Evolutionary conservation across 2,329 filamentous ascomycete genomes (phyloP).

Genomic region (Chaetomium strumarium): DNA sequence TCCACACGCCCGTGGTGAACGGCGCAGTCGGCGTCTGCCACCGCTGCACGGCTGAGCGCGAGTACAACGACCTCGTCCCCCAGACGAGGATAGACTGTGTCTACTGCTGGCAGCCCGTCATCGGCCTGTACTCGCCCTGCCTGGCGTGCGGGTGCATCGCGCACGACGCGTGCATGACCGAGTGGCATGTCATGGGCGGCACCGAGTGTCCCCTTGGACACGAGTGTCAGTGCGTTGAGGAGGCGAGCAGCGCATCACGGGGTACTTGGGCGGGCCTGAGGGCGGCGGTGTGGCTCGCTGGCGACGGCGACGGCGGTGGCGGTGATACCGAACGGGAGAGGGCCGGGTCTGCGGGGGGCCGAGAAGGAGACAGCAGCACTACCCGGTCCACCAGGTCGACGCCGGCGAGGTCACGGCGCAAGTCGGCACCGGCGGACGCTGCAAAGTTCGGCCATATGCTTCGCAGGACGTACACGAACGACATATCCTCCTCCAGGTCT

Average conservation of each 20-base stretch:
- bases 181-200: conserved; percentile 54
- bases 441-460: conserved; percentile 17
- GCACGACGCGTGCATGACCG: conserved; percentile 53
- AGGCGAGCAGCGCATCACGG: conserved; percentile 51
- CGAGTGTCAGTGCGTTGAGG: conserved; percentile 56
- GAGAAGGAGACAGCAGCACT: not conserved
- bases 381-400: not conserved
- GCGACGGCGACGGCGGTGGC: not conserved
- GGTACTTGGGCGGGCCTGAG: conserved; percentile 56
- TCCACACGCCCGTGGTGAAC: conserved; percentile 24
- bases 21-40: conserved; percentile 46
- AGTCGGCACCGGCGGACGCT: conserved; percentile 25
- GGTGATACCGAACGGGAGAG: conserved; percentile 1
- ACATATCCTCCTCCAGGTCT: not conserved
- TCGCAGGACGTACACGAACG: not conserved
- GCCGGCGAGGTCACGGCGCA: conserved; percentile 18
- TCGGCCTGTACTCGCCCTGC: conserved; percentile 55
- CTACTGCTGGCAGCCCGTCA: conserved; percentile 56
- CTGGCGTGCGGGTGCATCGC: conserved; percentile 57
- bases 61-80: conserved; percentile 27
- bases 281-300: conserved; percentile 33
- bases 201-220: conserved; percentile 56
- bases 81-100: conserved; percentile 57
- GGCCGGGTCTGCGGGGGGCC: not conserved
- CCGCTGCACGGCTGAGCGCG: conserved; percentile 39